phyloP scores from a whole-genome alignment of 768 basidiomycete genomes.

The Fibroporia radiculosa region DNA sequence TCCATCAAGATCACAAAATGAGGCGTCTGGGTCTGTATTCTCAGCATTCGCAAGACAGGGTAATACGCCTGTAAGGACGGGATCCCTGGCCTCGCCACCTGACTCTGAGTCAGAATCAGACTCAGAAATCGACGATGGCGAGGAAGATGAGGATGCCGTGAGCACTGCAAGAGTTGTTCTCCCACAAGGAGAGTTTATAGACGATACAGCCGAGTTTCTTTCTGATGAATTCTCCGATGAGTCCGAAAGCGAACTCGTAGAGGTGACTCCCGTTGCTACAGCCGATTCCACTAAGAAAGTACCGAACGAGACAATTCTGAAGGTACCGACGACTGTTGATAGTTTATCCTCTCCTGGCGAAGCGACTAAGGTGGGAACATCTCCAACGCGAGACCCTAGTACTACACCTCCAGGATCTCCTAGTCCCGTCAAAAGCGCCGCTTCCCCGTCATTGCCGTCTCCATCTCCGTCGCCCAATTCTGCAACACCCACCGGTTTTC shows the following conservation, averaged over 20 bases:
- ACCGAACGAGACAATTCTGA: no score
- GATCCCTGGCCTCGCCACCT: no score
- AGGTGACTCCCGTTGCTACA: no score
- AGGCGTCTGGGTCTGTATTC: background rate
- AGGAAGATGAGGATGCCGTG: background rate
- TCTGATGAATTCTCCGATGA: conserved; percentile 21
- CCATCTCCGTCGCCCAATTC: conserved; percentile 28
- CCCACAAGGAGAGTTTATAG: no score
- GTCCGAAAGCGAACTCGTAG: no score
- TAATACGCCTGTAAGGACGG: no score
- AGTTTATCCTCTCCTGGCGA: background rate
- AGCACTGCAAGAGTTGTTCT: no score
- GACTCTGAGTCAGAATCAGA: background rate
- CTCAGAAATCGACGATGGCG: background rate
- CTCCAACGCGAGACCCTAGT: conserved; percentile 28
- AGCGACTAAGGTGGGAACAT: background rate
- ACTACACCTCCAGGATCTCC: conserved; percentile 65
- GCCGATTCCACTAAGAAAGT: no score
- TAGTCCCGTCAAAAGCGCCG: conserved; percentile 25
- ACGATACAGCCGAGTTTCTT: conserved; percentile 27
- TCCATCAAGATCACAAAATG: background rate
- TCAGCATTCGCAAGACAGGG: no score
- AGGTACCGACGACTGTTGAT: no score
- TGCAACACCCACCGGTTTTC: conserved; percentile 14
- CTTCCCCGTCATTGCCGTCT: conserved; percentile 21